Percentiles rank a stretch among this genome's conserved stretches.
Conservation (phyloP, 202 grass and related monocot species). For the Eragrostis tef region DNA sequence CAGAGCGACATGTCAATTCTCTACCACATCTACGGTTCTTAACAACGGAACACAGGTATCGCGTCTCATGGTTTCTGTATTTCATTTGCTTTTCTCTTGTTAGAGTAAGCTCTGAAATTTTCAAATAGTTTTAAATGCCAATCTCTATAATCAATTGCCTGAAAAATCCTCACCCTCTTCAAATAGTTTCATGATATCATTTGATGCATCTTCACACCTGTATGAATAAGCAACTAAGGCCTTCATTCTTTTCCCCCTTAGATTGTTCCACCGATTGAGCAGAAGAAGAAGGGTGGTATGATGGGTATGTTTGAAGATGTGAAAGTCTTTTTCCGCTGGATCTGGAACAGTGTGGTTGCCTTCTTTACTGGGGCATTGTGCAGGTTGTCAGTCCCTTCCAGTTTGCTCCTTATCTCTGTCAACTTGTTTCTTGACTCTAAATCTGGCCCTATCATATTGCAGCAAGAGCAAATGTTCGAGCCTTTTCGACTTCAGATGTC, state of each 20-base stretch:
- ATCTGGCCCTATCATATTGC: neutral
- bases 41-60: constrained; percentile 85
- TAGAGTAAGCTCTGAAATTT: neutral
- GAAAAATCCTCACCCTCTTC: neutral
- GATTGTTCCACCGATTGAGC: constrained; percentile 51
- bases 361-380: constrained; percentile 76
- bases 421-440: neutral
- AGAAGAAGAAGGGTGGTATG: constrained; percentile 44
- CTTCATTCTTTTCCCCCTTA: neutral
- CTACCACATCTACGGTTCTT: constrained; percentile 68
- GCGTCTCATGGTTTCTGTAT: neutral
- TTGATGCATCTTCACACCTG: neutral
- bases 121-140: neutral
- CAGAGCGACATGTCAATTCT: constrained; percentile 68
- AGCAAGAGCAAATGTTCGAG: constrained; percentile 64
- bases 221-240: neutral
- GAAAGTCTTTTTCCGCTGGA: constrained; percentile 44
- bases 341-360: constrained; percentile 51
- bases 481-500: constrained; percentile 72
- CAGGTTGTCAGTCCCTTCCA: constrained; percentile 48
- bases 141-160: neutral
- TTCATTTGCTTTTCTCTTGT: neutral
- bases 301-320: constrained; percentile 62
- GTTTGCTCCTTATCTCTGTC: neutral
- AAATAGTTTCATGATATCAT: neutral